A percentile compares a stretch with the other conserved stretches of the same genome.
Evolutionary conservation across 2,329 filamentous ascomycete genomes (phyloP).

Genomic region (Penicillium sp.): DNA sequence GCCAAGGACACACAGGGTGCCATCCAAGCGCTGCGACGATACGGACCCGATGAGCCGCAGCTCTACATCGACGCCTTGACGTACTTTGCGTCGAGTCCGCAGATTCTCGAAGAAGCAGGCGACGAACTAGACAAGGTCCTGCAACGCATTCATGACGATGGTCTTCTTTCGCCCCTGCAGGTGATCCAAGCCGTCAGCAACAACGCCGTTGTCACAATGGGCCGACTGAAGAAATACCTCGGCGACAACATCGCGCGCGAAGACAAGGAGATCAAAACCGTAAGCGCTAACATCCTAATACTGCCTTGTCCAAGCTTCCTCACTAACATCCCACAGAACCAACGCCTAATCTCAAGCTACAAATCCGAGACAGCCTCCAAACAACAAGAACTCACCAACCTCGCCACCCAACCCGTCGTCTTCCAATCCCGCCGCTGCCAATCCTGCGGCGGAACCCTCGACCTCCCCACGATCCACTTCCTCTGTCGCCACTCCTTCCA

Average conservation of each 20-base stretch:
- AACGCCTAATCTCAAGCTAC: constrained; percentile 79
- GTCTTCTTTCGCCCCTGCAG: constrained; percentile 92
- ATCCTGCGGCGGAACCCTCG: constrained; percentile 74
- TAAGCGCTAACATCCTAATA: constrained; percentile 46
- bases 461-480: constrained; percentile 91
- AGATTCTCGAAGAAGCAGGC: constrained; percentile 81
- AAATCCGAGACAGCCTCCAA: constrained; percentile 80
- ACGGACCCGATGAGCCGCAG: constrained; percentile 86
- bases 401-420: constrained; percentile 77
- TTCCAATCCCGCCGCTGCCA: constrained; percentile 91
- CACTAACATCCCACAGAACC: constrained; percentile 57
- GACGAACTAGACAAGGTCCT: constrained; percentile 81
- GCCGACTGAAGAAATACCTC: constrained; percentile 92
- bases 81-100: constrained; percentile 85
- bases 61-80: constrained; percentile 89
- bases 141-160: constrained; percentile 82
- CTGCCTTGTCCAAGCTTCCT: constrained; percentile 4
- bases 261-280: constrained; percentile 69
- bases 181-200: constrained; percentile 87
- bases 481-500: constrained; percentile 97
- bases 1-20: constrained; percentile 89
- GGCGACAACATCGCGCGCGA: constrained; percentile 86
- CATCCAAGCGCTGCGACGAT: constrained; percentile 86
- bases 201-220: constrained; percentile 89
- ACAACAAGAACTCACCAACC: constrained; percentile 73